These are phyloP conservation scores for Pachyrhizus erosus DNA, from an alignment of 306 rosid species.

Conservation along the genomic window DNA sequence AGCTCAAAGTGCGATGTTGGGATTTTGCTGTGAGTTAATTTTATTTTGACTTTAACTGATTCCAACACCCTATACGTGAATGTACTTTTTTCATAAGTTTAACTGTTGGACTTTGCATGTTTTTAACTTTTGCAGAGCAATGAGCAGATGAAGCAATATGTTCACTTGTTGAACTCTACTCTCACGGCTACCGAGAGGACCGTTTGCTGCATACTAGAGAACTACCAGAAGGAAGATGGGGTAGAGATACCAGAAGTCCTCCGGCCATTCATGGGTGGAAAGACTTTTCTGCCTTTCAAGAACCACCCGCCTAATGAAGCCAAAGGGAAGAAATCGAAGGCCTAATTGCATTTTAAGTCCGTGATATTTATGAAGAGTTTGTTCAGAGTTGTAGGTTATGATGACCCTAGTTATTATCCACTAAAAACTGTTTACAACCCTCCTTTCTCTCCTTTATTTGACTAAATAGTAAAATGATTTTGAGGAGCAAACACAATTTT, in stretches of 20 bases:
- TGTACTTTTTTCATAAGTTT: slow-evolving; percentile 22
- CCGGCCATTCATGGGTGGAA: slow-evolving; percentile 79
- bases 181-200: slow-evolving; percentile 98
- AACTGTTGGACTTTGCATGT: slow-evolving; percentile 24
- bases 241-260: slow-evolving; percentile 84
- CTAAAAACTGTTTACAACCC: slow-evolving; percentile 16
- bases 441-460: neutral
- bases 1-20: neutral
- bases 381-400: slow-evolving; percentile 42
- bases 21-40: neutral
- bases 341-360: slow-evolving; percentile 62
- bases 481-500: slow-evolving; percentile 10
- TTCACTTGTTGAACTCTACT: slow-evolving; percentile 89
- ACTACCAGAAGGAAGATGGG: slow-evolving; percentile 89
- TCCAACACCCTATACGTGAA: neutral
- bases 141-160: slow-evolving; percentile 82
- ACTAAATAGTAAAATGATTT: slow-evolving; percentile 28
- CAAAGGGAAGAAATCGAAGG: slow-evolving; percentile 99
- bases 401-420: slow-evolving; percentile 24
- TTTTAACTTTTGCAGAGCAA: slow-evolving; percentile 65
- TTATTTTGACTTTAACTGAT: slow-evolving; percentile 5
- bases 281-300: slow-evolving; percentile 83
- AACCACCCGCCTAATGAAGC: slow-evolving; percentile 62
- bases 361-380: slow-evolving; percentile 43
- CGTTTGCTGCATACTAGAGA: slow-evolving; percentile 93